Percentiles rank a stretch among this genome's conserved stretches.
Conservation (phyloP, 2,329 filamentous ascomycete genomes). For the Sclerotinia nivalis region DNA sequence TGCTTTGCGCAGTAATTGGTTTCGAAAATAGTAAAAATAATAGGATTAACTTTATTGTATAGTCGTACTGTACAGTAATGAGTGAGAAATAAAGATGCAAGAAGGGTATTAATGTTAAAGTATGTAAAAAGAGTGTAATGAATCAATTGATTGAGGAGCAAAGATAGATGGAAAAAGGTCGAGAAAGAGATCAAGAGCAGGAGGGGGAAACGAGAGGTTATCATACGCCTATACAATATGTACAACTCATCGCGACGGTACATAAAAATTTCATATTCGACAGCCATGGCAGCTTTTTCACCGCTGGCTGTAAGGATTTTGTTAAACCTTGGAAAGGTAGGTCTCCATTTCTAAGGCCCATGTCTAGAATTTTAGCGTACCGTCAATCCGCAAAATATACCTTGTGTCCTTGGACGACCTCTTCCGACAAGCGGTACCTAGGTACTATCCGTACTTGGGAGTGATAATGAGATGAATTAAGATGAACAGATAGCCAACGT, state of each 20-base stretch:
- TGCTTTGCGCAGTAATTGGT: background rate
- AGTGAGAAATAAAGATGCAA: background rate
- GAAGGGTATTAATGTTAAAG: constrained; percentile 11
- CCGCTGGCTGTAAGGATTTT: constrained; percentile 20
- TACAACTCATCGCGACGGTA: constrained; percentile 25
- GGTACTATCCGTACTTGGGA: constrained; percentile 4
- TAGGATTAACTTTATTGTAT: constrained; percentile 14
- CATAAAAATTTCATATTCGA: constrained; percentile 14
- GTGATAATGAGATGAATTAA: background rate
- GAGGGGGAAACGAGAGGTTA: constrained; percentile 24
- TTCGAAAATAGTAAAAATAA: constrained; percentile 11
- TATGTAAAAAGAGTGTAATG: constrained; percentile 13
- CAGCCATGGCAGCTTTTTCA: constrained; percentile 17
- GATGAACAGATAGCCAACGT: constrained; percentile 17
- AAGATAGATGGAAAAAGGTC: constrained; percentile 13
- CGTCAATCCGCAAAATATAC: constrained; percentile 11
- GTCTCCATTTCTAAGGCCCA: constrained; percentile 10
- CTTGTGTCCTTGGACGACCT: constrained; percentile 8
- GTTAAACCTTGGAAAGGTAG: constrained; percentile 15
- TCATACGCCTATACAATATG: constrained; percentile 15
- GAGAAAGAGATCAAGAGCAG: constrained; percentile 21
- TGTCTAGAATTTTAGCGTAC: constrained; percentile 12
- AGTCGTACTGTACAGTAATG: constrained; percentile 3
- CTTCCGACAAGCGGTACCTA: constrained; percentile 11
- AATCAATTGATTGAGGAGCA: constrained; percentile 8